Percentiles rank a stretch among this genome's conserved stretches.
These are phyloP conservation scores for Ustilago hordei DNA, from an alignment of 1,284 basidiomycete species.

Conservation along the genomic window DNA sequence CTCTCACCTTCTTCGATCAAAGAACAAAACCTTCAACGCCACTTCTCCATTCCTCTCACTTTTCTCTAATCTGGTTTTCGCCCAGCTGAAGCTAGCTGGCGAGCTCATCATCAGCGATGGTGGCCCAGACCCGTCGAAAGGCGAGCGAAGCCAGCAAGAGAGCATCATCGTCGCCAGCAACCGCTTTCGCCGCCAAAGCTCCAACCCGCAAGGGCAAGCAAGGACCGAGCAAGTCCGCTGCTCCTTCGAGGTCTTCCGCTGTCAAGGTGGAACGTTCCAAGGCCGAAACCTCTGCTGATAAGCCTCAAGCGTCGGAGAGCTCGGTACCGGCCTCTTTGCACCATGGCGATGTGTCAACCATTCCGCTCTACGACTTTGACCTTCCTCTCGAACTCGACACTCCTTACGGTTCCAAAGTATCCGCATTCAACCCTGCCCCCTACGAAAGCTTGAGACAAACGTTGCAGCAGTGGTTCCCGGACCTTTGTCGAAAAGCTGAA, in stretches of 20 bases:
- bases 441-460: slow-evolving; percentile 14
- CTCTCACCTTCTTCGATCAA: background rate
- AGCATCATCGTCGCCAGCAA: background rate
- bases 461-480: slow-evolving; percentile 28
- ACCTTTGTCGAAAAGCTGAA: slow-evolving; percentile 7
- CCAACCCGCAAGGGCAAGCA: background rate
- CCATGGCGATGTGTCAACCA: slow-evolving; percentile 19
- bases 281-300: background rate
- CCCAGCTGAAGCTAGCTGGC: background rate
- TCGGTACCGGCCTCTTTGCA: background rate
- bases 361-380: slow-evolving; percentile 47
- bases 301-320: background rate
- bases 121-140: slow-evolving; percentile 24
- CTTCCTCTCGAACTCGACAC: slow-evolving; percentile 32
- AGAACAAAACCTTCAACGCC: background rate
- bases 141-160: slow-evolving; percentile 2
- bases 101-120: slow-evolving; percentile 11
- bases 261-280: background rate
- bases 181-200: background rate
- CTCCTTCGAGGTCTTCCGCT: background rate
- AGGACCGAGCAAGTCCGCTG: background rate
- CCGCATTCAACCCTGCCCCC: slow-evolving; percentile 32
- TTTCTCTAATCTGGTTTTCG: background rate
- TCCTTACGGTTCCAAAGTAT: slow-evolving; percentile 13
- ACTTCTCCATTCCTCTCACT: too few relatives aligned